These are phyloP conservation scores for Cutaneotrichosporon dermatis DNA, from an alignment of 1,284 basidiomycete species.

Conservation along the genomic window DNA sequence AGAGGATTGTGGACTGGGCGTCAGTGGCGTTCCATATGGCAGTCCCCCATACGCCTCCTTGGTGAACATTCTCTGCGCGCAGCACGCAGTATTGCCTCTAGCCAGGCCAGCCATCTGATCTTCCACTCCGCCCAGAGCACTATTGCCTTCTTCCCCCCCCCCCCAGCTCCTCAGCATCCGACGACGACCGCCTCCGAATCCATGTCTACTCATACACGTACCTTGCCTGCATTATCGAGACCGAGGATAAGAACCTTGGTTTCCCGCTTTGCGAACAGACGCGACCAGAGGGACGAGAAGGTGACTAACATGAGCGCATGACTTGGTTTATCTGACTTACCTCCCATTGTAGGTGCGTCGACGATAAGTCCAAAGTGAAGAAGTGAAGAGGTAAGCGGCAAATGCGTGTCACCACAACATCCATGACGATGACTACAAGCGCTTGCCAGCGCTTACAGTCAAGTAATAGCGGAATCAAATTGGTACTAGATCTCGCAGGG, in stretches of 20 bases:
- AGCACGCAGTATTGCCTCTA: background rate
- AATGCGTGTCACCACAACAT: background rate
- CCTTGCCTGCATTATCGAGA: constrained; percentile 54
- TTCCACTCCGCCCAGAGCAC: background rate
- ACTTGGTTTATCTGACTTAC: constrained; percentile 13
- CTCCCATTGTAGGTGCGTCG: constrained; percentile 23
- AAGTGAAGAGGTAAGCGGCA: background rate
- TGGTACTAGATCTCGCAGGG: no score
- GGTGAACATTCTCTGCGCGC: background rate
- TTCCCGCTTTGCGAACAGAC: constrained; percentile 52
- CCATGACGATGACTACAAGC: no score
- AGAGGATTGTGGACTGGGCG: constrained; percentile 49
- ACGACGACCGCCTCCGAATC: no score
- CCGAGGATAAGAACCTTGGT: constrained; percentile 52
- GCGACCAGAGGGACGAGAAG: constrained; percentile 49
- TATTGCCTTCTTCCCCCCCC: background rate
- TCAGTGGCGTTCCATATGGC: no score
- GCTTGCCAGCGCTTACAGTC: background rate
- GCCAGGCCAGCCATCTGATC: background rate
- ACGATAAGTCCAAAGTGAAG: background rate
- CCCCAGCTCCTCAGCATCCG: background rate
- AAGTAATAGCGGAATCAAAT: constrained; percentile 5
- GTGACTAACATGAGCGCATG: constrained; percentile 31
- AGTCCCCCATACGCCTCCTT: no score
- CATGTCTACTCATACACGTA: constrained; percentile 9